phyloP scores from a whole-genome alignment of 1,284 basidiomycete genomes.

The Ustilago vetiveriae region DNA sequence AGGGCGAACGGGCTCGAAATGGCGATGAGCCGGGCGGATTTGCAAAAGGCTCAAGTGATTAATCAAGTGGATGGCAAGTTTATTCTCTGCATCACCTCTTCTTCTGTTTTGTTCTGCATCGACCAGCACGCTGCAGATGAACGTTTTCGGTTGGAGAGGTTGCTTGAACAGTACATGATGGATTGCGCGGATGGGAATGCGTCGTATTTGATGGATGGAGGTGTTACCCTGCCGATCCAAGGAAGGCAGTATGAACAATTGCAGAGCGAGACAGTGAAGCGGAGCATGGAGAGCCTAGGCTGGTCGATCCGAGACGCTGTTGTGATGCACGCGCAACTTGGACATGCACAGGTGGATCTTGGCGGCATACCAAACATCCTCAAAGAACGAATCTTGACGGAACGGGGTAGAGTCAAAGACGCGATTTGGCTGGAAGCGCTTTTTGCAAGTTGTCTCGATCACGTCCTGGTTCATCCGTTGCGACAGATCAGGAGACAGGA shows the following conservation, averaged over 20 bases:
- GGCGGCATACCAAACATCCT: constrained; percentile 21
- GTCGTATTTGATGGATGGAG: background rate
- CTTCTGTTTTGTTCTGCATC: constrained; percentile 74
- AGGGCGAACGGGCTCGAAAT: background rate
- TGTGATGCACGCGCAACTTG: constrained; percentile 13
- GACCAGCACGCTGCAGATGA: constrained; percentile 96
- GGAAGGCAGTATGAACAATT: constrained; percentile 18
- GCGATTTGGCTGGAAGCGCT: background rate
- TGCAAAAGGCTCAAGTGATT: constrained; percentile 67
- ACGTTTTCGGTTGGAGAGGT: constrained; percentile 84
- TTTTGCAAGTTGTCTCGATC: constrained; percentile 15
- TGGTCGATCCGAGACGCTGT: constrained; percentile 14
- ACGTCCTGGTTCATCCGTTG: background rate
- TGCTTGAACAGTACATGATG: constrained; percentile 76
- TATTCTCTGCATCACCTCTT: constrained; percentile 74
- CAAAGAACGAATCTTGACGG: constrained; percentile 10
- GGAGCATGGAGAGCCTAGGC: constrained; percentile 10
- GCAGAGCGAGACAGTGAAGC: background rate
- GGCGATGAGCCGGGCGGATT: constrained; percentile 14
- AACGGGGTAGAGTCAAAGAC: constrained; percentile 19
- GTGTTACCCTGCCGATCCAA: constrained; percentile 17
- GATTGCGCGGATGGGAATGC: constrained; percentile 11
- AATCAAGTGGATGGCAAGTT: constrained; percentile 90
- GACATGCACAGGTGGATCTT: constrained; percentile 36
- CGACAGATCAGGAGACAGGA: background rate